Percentiles rank a stretch among this genome's conserved stretches.
phyloP scores from a whole-genome alignment of 495 filamentous ascomycete species.

The Penicillium subrubescens region DNA sequence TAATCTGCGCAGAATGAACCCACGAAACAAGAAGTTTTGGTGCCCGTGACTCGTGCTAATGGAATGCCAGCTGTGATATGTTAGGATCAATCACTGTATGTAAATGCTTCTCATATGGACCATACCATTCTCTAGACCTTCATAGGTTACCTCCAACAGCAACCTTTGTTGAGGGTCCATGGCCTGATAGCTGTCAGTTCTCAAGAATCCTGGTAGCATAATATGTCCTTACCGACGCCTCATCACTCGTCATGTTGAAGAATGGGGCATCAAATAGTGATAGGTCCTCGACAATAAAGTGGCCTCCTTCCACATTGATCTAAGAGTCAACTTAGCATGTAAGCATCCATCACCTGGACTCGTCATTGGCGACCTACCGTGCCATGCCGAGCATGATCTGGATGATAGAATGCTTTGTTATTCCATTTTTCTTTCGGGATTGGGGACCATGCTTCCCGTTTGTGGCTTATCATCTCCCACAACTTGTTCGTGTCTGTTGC shows the following conservation, averaged over 20 bases:
- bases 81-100: background rate
- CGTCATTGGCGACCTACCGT: constrained; percentile 10
- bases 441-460: constrained; percentile 50
- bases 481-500: constrained; percentile 53
- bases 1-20: constrained; percentile 40
- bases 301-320: constrained; percentile 37
- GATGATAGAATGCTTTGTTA: constrained; percentile 56
- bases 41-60: constrained; percentile 40
- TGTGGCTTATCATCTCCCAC: constrained; percentile 56
- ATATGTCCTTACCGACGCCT: constrained; percentile 45
- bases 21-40: constrained; percentile 51
- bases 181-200: constrained; percentile 2
- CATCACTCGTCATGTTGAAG: constrained; percentile 57
- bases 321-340: background rate
- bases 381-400: constrained; percentile 40
- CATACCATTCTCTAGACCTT: constrained; percentile 54
- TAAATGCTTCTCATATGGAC: background rate
- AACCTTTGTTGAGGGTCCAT: constrained; percentile 56
- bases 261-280: constrained; percentile 60
- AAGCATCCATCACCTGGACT: background rate
- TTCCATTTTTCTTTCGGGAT: constrained; percentile 57
- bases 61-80: constrained; percentile 29
- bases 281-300: constrained; percentile 55
- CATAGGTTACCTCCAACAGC: constrained; percentile 62
- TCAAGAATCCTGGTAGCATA: background rate